Evolutionary conservation across 768 basidiomycete genomes (phyloP).

Genomic region (Lactarius sp.): DNA sequence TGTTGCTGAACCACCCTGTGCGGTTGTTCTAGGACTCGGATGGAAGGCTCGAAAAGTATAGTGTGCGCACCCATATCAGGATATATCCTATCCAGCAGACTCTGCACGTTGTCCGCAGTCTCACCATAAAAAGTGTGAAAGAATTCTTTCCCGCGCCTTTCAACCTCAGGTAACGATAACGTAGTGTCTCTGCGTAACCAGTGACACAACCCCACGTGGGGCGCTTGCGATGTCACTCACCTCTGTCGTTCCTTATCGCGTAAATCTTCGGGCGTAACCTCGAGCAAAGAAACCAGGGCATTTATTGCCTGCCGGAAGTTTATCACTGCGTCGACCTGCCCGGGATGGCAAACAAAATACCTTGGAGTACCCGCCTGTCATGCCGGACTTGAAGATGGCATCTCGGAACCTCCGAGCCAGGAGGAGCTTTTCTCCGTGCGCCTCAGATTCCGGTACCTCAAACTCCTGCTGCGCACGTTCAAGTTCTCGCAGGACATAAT

Average conservation of each 20-base stretch:
- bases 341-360: slow-evolving; percentile 32
- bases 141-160: slow-evolving; percentile 38
- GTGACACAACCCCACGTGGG: background rate
- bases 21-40: background rate
- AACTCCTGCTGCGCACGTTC: slow-evolving; percentile 26
- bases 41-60: background rate
- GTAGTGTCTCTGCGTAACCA: slow-evolving; percentile 36
- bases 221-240: slow-evolving; percentile 30
- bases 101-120: slow-evolving; percentile 45
- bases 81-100: slow-evolving; percentile 46
- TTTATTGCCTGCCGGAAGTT: slow-evolving; percentile 49
- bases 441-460: slow-evolving; percentile 25
- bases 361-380: slow-evolving; percentile 54
- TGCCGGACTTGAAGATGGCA: slow-evolving; percentile 55
- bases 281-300: slow-evolving; percentile 45
- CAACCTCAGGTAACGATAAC: slow-evolving; percentile 42
- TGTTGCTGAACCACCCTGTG: slow-evolving; percentile 50
- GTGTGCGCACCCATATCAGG: slow-evolving; percentile 55
- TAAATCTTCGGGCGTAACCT: slow-evolving; percentile 48
- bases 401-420: slow-evolving; percentile 57
- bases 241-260: slow-evolving; percentile 45
- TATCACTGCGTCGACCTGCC: background rate
- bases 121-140: slow-evolving; percentile 54
- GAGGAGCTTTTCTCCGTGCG: slow-evolving; percentile 35
- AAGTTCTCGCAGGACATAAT: slow-evolving; percentile 45